Conservation (phyloP, 768 basidiomycete genomes). For the Clitopilus passeckerianus region DNA sequence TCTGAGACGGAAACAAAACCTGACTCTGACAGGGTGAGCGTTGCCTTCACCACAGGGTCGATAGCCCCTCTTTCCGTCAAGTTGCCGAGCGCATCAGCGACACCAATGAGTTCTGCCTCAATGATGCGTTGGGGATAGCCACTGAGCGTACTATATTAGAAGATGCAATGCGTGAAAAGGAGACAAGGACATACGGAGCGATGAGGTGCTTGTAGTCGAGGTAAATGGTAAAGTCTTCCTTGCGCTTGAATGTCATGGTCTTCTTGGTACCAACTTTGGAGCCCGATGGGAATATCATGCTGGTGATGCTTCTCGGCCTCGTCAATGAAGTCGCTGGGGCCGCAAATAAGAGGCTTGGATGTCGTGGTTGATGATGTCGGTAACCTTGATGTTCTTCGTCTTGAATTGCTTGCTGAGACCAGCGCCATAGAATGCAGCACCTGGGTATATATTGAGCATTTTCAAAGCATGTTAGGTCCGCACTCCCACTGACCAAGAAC, state of each 20-base stretch:
- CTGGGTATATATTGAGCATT: constrained; percentile 19
- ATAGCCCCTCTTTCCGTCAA: constrained; percentile 76
- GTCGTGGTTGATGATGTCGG: constrained; percentile 70
- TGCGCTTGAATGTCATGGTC: constrained; percentile 80
- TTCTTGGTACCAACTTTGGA: constrained; percentile 81
- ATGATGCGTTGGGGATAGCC: constrained; percentile 72
- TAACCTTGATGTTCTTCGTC: constrained; percentile 88
- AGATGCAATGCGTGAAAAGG: background rate
- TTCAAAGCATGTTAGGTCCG: background rate
- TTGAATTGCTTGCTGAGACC: constrained; percentile 85
- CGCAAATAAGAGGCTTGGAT: constrained; percentile 74
- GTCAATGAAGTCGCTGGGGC: constrained; percentile 44
- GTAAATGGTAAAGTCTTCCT: constrained; percentile 75
- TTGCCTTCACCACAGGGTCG: constrained; percentile 86
- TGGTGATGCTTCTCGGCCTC: constrained; percentile 66
- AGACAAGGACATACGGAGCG: constrained; percentile 44
- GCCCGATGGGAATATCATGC: constrained; percentile 71
- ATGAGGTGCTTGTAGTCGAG: constrained; percentile 70
- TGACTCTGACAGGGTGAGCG: constrained; percentile 77
- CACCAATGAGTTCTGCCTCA: constrained; percentile 66
- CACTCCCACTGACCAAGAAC: constrained; percentile 58
- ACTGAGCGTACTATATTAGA: constrained; percentile 25
- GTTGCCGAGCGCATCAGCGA: constrained; percentile 74
- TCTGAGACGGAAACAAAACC: constrained; percentile 81
- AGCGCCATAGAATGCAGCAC: constrained; percentile 90